A percentile compares a stretch with the other conserved stretches of the same genome.
Evolutionary conservation across 352 stramenopile genomes (phyloP).

Genomic region (Globisporangium parvum): DNA sequence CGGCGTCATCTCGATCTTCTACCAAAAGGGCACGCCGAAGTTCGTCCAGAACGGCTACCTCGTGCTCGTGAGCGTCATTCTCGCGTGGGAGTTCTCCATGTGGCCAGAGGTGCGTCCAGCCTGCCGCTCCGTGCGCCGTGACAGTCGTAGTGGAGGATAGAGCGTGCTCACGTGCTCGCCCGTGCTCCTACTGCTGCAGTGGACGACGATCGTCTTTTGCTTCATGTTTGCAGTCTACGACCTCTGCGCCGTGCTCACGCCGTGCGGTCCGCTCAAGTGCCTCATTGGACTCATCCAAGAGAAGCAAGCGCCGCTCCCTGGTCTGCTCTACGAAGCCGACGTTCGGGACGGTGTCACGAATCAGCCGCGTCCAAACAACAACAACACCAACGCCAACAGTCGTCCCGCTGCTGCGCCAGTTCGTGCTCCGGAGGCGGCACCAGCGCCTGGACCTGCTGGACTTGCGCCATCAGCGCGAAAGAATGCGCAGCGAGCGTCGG

Average conservation of each 20-base stretch:
- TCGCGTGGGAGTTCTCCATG: constrained; percentile 96
- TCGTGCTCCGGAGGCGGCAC: constrained; percentile 20
- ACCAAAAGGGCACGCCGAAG: constrained; percentile 80
- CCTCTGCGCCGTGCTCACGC: constrained; percentile 96
- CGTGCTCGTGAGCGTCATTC: constrained; percentile 93
- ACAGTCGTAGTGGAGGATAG: not conserved
- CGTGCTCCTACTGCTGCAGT: constrained; percentile 20
- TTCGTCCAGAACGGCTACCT: constrained; percentile 93
- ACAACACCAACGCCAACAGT: too few species aligned
- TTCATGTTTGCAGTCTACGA: constrained; percentile 98
- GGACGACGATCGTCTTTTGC: constrained; percentile 88
- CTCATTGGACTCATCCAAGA: constrained; percentile 92
- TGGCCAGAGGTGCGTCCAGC: constrained; percentile 87
- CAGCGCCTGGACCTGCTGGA: not conserved
- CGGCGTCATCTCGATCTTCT: constrained; percentile 88
- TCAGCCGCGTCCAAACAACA: constrained; percentile 12
- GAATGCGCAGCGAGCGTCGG: constrained; percentile 22
- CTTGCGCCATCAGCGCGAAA: constrained; percentile 4
- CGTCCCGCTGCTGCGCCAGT: not conserved
- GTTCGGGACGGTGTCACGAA: constrained; percentile 70
- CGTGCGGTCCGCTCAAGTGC: constrained; percentile 94
- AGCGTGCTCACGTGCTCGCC: not conserved
- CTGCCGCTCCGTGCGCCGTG: not conserved
- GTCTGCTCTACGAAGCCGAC: constrained; percentile 95
- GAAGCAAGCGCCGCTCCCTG: constrained; percentile 85